Base-by-base conservation (phyloP, 2,329 filamentous ascomycete genomes). In the Teratosphaeria zuluensis region DNA sequence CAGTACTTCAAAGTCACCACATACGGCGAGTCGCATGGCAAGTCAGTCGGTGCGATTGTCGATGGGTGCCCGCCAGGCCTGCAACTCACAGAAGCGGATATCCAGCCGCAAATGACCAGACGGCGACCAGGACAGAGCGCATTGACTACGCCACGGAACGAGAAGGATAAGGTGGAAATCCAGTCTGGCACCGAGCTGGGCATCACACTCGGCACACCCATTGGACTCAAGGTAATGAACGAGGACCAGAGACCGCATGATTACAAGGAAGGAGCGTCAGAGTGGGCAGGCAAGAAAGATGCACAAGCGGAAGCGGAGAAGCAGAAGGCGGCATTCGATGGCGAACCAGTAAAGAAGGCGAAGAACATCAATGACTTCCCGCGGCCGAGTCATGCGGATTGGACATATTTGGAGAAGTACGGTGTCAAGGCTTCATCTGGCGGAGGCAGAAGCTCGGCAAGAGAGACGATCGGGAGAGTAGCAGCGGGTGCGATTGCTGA, bases 381-480 rank as follows among this genome's bases (percentile, higher is more conserved):
- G 4, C 84, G 94, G 56, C 94, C 92, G 38, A 90, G 86, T 72
- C 94, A 97, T 76, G 92, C 94, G 61, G 92, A 97, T 76, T 96
- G 88, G 84, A 97, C 94, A 61, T 97, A 97, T 77, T 81, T 96
- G 61, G 89, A 96, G 75, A 97, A 97, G 78, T 99, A 99, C 74
- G 92, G 92, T 59, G 86, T 95, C 66, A 95, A 95, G 79, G 91
- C 94, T 42, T 89, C 85, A 72, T 91, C 86, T 62, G 92, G 94
- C 59, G 92, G 94, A 66, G 92, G 94, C 57, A 83, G 94, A 62
- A 92, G 88, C 72, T 92, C 87, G 72, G 94, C 94, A n/a, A 81
- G 92, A 64, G 92, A 97, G 81, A 97, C 92, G 11, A 96, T 97
- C 71, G 84, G 84, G 63, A 84, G 92, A 66, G 92, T 97, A 24